Evolutionary conservation across 768 basidiomycete species (phyloP), one percentile per base, ranked within the genome.

Genomic region (Mycena rosella): DNA sequence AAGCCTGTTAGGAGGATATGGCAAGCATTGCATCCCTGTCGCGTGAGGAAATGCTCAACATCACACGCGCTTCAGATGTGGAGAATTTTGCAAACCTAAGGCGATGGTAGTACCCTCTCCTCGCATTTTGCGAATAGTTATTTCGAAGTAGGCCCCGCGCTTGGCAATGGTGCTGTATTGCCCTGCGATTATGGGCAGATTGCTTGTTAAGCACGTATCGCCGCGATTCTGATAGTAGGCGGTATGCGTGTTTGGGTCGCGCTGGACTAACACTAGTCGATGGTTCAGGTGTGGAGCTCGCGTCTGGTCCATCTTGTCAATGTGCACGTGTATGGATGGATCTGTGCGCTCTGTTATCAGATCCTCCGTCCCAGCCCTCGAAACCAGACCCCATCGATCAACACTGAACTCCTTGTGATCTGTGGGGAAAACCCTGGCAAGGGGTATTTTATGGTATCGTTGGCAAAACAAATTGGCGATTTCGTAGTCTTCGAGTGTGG

Each of bases 1-100:
- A 11, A 70, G 64, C 18, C 64, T 56, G 29, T 70, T 30, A 2
- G 69, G 60, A 36, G 68, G 69, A 38, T 70, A 70, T 10, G 69
- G 69, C 10, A 70, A 56, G 42, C 60, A 70, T 63, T 70, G 69
- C 64, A 70, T 70, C n/a, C 68, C 69, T 70, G 38, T 38, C 32
- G 22, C 22, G 40, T 9, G 24, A 49, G 27, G 0, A 22, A 24
- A 44, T 26, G n/a, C 30, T 30, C 17, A 44, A 30, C 3, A 20
- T 18, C 1, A 18, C 14, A 42, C 10, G 44, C n/a, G n/a, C 18
- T n/a, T 48, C 13, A 44, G 27, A 2, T 2, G 27, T 17, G 34
- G 24, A 45, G 1, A n/a, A 29, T 48, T 2, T n/a, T 24, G 24
- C 60, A 30, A 17, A 60, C 59, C 69, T 15, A 62, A 26, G 0